Evolutionary conservation across 139 green algal genomes (phyloP).

Genomic region (Coccomyxa sp.): DNA sequence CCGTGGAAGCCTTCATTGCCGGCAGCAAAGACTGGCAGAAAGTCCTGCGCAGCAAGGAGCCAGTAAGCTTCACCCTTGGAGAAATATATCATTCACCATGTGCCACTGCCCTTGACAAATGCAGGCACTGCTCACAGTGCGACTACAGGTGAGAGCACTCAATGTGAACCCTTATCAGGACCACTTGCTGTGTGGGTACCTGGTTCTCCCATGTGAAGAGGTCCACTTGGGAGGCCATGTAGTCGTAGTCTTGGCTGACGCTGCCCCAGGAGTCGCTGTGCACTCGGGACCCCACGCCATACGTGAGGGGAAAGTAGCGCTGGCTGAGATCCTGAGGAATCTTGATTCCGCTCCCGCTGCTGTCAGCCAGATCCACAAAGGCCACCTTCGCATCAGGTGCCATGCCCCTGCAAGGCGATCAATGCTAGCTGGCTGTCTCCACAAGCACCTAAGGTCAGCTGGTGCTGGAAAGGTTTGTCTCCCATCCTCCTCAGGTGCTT

Average conservation of each 20-base stretch:
- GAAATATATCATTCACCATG: too few relatives aligned
- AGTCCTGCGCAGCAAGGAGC: slow-evolving; percentile 30
- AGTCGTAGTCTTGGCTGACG: slow-evolving; percentile 56
- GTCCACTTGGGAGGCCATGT: slow-evolving; percentile 50
- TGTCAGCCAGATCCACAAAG: slow-evolving; percentile 58
- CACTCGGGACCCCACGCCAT: slow-evolving; percentile 59
- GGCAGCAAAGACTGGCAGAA: slow-evolving; percentile 41
- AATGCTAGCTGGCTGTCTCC: too few relatives aligned
- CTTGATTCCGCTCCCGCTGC: slow-evolving; percentile 16
- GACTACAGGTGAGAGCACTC: too few relatives aligned
- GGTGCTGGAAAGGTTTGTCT: too few relatives aligned
- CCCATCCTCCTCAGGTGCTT: not conserved
- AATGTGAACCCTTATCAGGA: too few relatives aligned
- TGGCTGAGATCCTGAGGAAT: slow-evolving; percentile 35
- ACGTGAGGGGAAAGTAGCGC: slow-evolving; percentile 66
- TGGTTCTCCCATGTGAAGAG: slow-evolving; percentile 40
- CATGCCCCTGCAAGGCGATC: slow-evolving; percentile 68
- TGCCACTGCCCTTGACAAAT: too few relatives aligned
- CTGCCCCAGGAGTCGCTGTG: slow-evolving; percentile 85
- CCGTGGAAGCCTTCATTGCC: slow-evolving; percentile 43
- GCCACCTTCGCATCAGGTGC: slow-evolving; percentile 69
- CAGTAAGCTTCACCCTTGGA: too few relatives aligned
- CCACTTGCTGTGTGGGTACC: too few relatives aligned
- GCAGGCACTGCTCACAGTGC: too few relatives aligned
- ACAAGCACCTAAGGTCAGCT: too few relatives aligned